These are phyloP conservation scores for Mitragyna speciosa DNA, from an alignment of 257 asterid species.

Conservation along the genomic window DNA sequence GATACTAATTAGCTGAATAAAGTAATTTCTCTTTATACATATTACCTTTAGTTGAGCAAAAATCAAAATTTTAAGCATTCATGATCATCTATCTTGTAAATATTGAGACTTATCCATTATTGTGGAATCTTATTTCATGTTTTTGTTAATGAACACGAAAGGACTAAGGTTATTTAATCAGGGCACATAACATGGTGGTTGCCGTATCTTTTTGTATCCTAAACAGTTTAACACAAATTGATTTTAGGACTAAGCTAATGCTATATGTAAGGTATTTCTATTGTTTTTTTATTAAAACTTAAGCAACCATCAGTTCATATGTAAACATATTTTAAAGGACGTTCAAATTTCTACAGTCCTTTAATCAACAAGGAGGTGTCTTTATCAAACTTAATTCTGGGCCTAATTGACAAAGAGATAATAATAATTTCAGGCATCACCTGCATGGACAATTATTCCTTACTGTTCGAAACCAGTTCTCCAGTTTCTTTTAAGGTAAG, in stretches of 20 bases:
- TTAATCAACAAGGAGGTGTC: background rate
- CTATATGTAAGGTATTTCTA: background rate
- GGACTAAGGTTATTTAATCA: background rate
- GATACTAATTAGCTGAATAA: too few species aligned
- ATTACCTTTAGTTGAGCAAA: too few species aligned
- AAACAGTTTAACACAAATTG: background rate
- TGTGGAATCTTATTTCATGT: background rate
- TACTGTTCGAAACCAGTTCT: background rate
- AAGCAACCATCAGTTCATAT: background rate
- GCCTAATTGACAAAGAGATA: background rate
- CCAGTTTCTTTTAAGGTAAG: background rate
- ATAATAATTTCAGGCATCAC: background rate
- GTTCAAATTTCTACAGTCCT: too few species aligned
- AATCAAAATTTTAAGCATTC: too few species aligned
- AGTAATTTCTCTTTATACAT: too few species aligned
- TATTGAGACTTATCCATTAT: background rate
- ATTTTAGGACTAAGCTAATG: background rate
- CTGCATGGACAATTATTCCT: background rate
- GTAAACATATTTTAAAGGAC: background rate
- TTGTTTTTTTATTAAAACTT: background rate
- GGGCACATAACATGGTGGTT: background rate
- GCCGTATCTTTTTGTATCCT: background rate
- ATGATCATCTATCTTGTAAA: background rate
- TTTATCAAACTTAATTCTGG: background rate
- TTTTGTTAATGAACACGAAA: too few species aligned